Evolutionary conservation across 345 rosid species (phyloP).

Genomic region (Capsella bursapastoris): DNA sequence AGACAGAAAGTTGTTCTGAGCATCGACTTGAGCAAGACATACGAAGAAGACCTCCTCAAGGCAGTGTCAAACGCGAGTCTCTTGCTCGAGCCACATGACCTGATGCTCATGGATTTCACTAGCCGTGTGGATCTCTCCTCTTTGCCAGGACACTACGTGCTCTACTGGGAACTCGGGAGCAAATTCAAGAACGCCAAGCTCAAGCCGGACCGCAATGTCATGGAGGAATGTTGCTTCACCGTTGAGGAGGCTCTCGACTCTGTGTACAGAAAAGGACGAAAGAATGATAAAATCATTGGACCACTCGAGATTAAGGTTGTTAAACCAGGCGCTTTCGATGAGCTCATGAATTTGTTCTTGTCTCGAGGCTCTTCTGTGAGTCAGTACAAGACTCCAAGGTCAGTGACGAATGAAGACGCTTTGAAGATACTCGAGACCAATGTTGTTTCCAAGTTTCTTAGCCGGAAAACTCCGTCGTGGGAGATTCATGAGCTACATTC

Average conservation of each 20-base stretch:
- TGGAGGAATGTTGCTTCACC: conserved; percentile 75
- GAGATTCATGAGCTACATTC: conserved; percentile 38
- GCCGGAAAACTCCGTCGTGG: conserved; percentile 68
- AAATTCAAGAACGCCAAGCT: conserved; percentile 34
- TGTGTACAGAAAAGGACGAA: conserved; percentile 71
- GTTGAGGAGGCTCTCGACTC: conserved; percentile 78
- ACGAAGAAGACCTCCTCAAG: conserved; percentile 79
- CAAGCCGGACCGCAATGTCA: conserved; percentile 42
- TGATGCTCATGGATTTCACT: conserved; percentile 76
- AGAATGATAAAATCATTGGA: conserved; percentile 72
- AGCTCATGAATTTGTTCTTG: conserved; percentile 74
- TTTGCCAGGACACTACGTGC: conserved; percentile 82
- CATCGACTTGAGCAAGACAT: conserved; percentile 83
- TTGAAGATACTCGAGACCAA: conserved; percentile 57
- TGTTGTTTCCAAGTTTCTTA: conserved; percentile 59
- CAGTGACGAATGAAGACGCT: conserved; percentile 58
- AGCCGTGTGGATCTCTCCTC: conserved; percentile 72
- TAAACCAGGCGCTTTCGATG: conserved; percentile 67
- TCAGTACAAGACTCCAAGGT: conserved; percentile 90
- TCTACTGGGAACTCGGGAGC: conserved; percentile 72
- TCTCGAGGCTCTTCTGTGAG: conserved; percentile 83
- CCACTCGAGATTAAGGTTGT: conserved; percentile 82
- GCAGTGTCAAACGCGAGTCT: conserved; percentile 66
- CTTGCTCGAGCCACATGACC: conserved; percentile 62
- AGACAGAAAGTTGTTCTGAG: conserved; percentile 76